A percentile compares a stretch with the other conserved stretches of the same genome.
These are phyloP conservation scores for Puccinia triticina DNA, from an alignment of 1,284 basidiomycete genomes.

Conservation along the genomic window DNA sequence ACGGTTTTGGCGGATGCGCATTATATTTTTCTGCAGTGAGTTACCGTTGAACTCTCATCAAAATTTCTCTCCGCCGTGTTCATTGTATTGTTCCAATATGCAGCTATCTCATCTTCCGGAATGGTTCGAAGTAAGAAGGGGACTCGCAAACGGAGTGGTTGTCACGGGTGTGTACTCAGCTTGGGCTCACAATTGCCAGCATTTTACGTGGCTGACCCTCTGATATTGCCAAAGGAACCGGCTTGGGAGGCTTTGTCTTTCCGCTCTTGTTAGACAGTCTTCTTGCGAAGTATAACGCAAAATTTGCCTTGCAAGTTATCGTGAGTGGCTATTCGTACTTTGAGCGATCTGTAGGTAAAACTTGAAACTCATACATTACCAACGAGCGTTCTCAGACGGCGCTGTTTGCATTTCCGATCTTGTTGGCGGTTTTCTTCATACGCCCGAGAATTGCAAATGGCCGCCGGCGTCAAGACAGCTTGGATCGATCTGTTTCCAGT, in stretches of 20 bases:
- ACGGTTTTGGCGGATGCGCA: conserved; percentile 33
- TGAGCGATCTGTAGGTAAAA: neutral
- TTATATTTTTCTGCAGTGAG: conserved; percentile 43
- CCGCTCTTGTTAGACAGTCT: conserved; percentile 34
- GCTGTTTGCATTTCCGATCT: neutral
- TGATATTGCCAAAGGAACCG: conserved; percentile 20
- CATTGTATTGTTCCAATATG: neutral
- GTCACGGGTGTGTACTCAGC: conserved; percentile 27
- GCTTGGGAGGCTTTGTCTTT: conserved; percentile 38
- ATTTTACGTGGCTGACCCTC: neutral
- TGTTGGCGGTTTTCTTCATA: conserved; percentile 14
- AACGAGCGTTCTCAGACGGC: neutral
- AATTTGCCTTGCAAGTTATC: conserved; percentile 14
- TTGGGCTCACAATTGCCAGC: neutral
- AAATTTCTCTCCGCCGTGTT: too few relatives aligned
- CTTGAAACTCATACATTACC: neutral
- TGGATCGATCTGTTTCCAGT: neutral
- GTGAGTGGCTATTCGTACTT: neutral
- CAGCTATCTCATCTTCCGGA: conserved; percentile 48
- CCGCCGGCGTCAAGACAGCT: neutral
- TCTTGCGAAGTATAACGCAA: conserved; percentile 13
- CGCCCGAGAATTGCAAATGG: neutral
- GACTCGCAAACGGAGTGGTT: conserved; percentile 44
- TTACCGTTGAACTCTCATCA: neutral
- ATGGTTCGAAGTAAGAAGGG: conserved; percentile 32